Evolutionary conservation across 2,329 filamentous ascomycete species (phyloP).

Genomic region (Calonectria montana): DNA sequence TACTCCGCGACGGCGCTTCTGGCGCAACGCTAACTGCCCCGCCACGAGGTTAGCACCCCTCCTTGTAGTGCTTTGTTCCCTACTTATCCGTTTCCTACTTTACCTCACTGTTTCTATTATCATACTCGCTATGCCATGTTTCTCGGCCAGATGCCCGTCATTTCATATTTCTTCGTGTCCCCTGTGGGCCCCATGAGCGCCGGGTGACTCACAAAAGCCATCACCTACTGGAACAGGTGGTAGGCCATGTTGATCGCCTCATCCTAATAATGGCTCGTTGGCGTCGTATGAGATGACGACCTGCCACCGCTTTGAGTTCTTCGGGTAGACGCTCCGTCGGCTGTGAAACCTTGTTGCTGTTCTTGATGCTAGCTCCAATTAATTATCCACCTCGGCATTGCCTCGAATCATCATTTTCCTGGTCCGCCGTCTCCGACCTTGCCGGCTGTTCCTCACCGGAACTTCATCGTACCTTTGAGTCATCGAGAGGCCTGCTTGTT

Average conservation of each 20-base stretch:
- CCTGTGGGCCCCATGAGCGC: background rate
- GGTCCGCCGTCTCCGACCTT: slow-evolving; percentile 22
- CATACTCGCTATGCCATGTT: background rate
- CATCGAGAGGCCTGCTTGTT: slow-evolving; percentile 13
- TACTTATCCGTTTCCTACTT: slow-evolving; percentile 13
- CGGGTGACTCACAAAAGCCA: slow-evolving; percentile 6
- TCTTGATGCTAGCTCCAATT: slow-evolving; percentile 24
- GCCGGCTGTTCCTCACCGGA: slow-evolving; percentile 12
- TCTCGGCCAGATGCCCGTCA: background rate
- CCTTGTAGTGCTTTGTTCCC: slow-evolving; percentile 21
- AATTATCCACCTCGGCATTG: slow-evolving; percentile 38
- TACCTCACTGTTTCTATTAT: slow-evolving; percentile 2
- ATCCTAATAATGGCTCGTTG: background rate
- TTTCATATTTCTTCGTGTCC: background rate
- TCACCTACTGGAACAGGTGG: slow-evolving; percentile 8
- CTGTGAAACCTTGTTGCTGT: slow-evolving; percentile 38
- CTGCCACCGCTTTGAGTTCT: slow-evolving; percentile 12
- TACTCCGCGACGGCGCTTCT: slow-evolving; percentile 31
- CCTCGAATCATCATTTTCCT: slow-evolving; percentile 30
- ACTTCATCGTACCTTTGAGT: background rate
- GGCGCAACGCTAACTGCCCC: slow-evolving; percentile 27
- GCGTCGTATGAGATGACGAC: slow-evolving; percentile 30
- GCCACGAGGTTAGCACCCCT: slow-evolving; percentile 28
- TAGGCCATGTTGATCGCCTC: slow-evolving; percentile 8
- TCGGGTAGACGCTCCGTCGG: slow-evolving; percentile 24